phyloP scores from a whole-genome alignment of 1,284 basidiomycete species.

The Puccinia novopanici region DNA sequence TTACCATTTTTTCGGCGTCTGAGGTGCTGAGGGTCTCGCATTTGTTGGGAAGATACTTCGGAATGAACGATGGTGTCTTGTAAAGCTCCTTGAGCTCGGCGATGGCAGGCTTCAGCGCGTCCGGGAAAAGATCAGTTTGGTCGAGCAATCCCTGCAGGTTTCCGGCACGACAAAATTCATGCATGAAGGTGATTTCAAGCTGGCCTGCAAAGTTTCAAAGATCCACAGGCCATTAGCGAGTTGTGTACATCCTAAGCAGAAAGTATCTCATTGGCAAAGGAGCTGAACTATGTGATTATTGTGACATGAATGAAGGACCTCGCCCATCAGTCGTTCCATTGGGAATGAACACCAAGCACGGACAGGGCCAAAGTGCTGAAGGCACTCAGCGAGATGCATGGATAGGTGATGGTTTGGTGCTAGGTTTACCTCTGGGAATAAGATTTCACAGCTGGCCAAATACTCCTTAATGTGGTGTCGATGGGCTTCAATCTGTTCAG shows the following conservation, averaged over 20 bases:
- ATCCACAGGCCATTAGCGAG: too few relatives aligned
- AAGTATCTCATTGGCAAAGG: neutral
- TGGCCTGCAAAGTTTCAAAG: neutral
- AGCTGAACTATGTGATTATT: slow-evolving; percentile 15
- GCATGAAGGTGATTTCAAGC: slow-evolving; percentile 4
- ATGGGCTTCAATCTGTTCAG: neutral
- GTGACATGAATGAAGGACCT: slow-evolving; percentile 19
- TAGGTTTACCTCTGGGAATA: neutral
- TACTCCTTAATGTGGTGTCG: slow-evolving; percentile 1
- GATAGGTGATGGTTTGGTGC: slow-evolving; percentile 33
- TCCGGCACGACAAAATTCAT: neutral
- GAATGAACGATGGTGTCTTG: neutral
- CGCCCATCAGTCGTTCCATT: slow-evolving; percentile 28
- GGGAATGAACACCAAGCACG: slow-evolving; percentile 42
- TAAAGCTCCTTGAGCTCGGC: neutral
- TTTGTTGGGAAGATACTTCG: neutral
- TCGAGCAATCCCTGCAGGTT: neutral
- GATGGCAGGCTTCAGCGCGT: neutral
- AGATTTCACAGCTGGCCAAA: neutral
- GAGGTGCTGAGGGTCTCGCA: neutral
- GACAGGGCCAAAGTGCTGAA: slow-evolving; percentile 20
- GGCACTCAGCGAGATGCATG: slow-evolving; percentile 17
- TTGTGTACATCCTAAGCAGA: neutral
- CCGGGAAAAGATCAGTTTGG: neutral
- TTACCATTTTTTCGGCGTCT: too few relatives aligned